These are phyloP conservation scores for Thielaviopsis ethacetica DNA, from an alignment of 2,329 filamentous ascomycete genomes.

Conservation along the genomic window DNA sequence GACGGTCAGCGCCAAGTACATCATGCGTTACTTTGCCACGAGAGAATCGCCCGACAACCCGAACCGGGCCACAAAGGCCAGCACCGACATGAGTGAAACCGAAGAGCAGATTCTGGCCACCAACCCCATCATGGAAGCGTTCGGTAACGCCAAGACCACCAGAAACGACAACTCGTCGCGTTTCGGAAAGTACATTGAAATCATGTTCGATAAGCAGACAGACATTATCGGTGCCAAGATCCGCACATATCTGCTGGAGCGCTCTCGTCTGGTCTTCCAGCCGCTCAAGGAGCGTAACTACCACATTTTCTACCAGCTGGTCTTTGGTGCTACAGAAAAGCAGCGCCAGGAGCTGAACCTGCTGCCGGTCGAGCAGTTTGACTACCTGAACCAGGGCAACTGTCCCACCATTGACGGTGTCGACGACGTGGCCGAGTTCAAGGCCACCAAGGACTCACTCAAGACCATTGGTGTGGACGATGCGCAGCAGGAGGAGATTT, in stretches of 20 bases:
- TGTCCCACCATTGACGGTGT: slow-evolving; percentile 84
- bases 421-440: slow-evolving; percentile 87
- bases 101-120: slow-evolving; percentile 97
- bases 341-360: slow-evolving; percentile 69
- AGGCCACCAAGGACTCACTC: slow-evolving; percentile 72
- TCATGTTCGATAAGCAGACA: slow-evolving; percentile 91
- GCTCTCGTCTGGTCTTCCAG: slow-evolving; percentile 91
- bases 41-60: slow-evolving; percentile 85
- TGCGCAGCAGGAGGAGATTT: slow-evolving; percentile 66
- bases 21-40: slow-evolving; percentile 98
- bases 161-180: slow-evolving; percentile 97
- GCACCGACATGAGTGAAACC: slow-evolving; percentile 83
- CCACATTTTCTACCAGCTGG: slow-evolving; percentile 96
- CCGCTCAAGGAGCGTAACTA: slow-evolving; percentile 96
- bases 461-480: slow-evolving; percentile 70
- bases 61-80: slow-evolving; percentile 56
- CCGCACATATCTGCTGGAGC: slow-evolving; percentile 84
- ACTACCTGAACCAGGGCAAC: slow-evolving; percentile 91
- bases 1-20: slow-evolving; percentile 98
- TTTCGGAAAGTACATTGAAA: slow-evolving; percentile 99
- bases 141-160: slow-evolving; percentile 99
- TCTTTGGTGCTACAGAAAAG: slow-evolving; percentile 75
- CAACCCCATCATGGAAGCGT: slow-evolving; percentile 99
- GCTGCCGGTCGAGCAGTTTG: slow-evolving; percentile 73
- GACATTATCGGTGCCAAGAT: slow-evolving; percentile 98